Base-by-base conservation (phyloP, 148 eudicot genomes). In the Diospyros lotus region DNA sequence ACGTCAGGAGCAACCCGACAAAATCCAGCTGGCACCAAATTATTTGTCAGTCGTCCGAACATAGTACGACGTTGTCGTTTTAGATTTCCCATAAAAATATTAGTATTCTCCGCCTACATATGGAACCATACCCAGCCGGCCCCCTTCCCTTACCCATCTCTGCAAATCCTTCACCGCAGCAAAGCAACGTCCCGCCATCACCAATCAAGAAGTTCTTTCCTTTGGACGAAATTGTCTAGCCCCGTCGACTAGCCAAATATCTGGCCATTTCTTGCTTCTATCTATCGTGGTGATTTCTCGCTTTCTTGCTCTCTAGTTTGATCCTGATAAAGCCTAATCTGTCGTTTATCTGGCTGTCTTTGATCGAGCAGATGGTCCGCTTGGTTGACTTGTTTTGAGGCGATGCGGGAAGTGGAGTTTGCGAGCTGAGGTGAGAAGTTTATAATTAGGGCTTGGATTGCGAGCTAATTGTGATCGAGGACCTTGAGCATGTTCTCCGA, bases 221-320 rank as follows among this genome's bases (percentile, higher is more conserved):
- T 9, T 12, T 11, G 67, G 75, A 61, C 45, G 45, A 38, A 18
- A 18, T 28, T 28, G 28, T 28, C 5, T 59, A 60, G 38, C 56
- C 66, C 66, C 4, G 6, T 28, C 41, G 28, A 38, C 5, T 73
- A 17, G n/a, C 6, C 7, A 18, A 3, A 46, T 45, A 45, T 73
- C 39, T 12, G 42, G 65, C 45, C 51, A 60, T 61, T 73, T 10
- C 44, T 73, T 73, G 67, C 75, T 28, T 28, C 28, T 28, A 61
- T 7, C 41, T 28, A 6, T 46, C 65, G 46, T 9, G 66, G 58
- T 73, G 38, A 46, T 12, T 73, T 61, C 8, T 38, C 1, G 6
- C 43, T 11, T 44, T 59, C 53, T 9, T 73, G 12, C 58, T 60
- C 8, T 48, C 55, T 46, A 14, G 14, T 61, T 73, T 61, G 46